Conservation (phyloP, 768 basidiomycete genomes). For the Chlorophyllum brunneum region DNA sequence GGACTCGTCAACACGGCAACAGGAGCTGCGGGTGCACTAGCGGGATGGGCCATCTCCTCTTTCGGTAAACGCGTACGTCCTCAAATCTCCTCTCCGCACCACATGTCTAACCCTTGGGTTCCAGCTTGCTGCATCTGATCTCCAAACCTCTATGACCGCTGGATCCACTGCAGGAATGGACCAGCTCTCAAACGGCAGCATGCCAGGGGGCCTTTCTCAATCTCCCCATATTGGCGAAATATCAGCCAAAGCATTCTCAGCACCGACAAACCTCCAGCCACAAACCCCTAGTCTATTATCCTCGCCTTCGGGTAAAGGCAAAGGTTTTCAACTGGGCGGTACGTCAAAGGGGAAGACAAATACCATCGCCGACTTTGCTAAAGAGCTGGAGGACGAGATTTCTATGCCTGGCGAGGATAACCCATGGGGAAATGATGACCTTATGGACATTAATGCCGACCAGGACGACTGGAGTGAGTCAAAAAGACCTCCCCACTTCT, state of each 20-base stretch:
- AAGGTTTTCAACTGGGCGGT: conserved; percentile 68
- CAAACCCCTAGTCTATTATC: conserved; percentile 5
- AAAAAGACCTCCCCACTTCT: no score
- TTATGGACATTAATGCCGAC: conserved; percentile 94
- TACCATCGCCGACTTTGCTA: conserved; percentile 37
- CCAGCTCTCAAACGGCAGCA: conserved; percentile 1
- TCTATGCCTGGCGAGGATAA: conserved; percentile 42
- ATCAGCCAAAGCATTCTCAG: conserved; percentile 18
- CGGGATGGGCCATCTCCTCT: conserved; percentile 95
- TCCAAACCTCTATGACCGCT: conserved; percentile 62
- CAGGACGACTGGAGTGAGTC: conserved; percentile 93
- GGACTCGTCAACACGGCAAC: conserved; percentile 81
- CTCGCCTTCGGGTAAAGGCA: conserved; percentile 34
- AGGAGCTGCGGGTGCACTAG: conserved; percentile 87
- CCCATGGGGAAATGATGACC: conserved; percentile 72
- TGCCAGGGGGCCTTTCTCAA: conserved; percentile 15
- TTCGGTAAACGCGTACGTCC: conserved; percentile 70
- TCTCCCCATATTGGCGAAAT: conserved; percentile 23
- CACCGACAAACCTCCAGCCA: conserved; percentile 11
- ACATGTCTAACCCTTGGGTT: neutral
- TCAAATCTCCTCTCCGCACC: neutral
- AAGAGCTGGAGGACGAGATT: conserved; percentile 57
- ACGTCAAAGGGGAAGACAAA: conserved; percentile 33
- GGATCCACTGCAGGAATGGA: conserved; percentile 41
- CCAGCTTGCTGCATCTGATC: conserved; percentile 70